A percentile compares a stretch with the other conserved stretches of the same genome.
Evolutionary conservation across 2,329 filamentous ascomycete genomes (phyloP).

Genomic region (Parastagonospora nodorum): DNA sequence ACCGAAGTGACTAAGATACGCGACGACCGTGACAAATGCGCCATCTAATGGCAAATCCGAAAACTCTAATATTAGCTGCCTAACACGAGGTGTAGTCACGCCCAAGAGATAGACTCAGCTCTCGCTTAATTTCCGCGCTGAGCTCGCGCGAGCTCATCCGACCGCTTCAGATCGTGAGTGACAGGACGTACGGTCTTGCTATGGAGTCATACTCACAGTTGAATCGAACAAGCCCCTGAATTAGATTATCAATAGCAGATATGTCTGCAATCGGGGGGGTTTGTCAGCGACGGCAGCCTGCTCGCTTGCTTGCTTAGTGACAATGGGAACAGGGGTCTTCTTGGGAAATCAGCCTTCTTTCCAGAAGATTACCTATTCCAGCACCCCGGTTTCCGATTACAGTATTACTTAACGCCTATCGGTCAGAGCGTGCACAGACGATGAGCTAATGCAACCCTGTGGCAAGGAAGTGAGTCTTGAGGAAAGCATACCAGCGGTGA

Average conservation of each 20-base stretch:
- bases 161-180: constrained; percentile 4
- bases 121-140: constrained; percentile 24
- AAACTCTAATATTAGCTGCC: constrained; percentile 41
- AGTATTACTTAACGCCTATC: background rate
- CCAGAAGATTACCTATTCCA: constrained; percentile 31
- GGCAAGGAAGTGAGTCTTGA: constrained; percentile 3
- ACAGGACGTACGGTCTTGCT: constrained; percentile 8
- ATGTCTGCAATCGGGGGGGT: constrained; percentile 23
- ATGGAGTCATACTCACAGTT: constrained; percentile 31
- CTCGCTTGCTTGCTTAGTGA: constrained; percentile 31
- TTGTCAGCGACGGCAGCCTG: constrained; percentile 32
- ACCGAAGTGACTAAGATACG: constrained; percentile 14
- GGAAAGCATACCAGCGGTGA: too few species aligned
- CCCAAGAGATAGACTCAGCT: constrained; percentile 38
- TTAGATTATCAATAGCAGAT: constrained; percentile 22
- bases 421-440: constrained; percentile 21
- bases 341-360: constrained; percentile 13
- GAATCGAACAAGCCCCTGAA: constrained; percentile 12
- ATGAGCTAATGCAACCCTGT: constrained; percentile 18
- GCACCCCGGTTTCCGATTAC: constrained; percentile 5
- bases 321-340: constrained; percentile 14
- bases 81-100: constrained; percentile 30
- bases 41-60: constrained; percentile 25
- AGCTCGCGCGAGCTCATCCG: constrained; percentile 12
- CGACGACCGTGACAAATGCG: constrained; percentile 13